Conservation (phyloP, 2,329 filamentous ascomycete genomes). For the Penicillium palitans region DNA sequence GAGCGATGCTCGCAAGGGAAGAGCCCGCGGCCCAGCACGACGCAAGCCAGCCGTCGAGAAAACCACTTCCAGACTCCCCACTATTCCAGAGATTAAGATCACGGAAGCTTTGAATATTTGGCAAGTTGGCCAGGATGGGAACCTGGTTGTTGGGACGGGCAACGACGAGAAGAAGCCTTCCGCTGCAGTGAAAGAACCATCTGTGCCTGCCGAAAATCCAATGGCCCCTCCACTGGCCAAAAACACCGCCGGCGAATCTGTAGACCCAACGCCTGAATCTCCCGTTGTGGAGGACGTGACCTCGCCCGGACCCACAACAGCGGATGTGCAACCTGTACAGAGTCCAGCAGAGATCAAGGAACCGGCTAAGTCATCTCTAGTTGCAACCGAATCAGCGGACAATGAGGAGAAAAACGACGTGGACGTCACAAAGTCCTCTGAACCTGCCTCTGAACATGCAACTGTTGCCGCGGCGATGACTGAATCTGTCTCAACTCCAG, state of each 20-base stretch:
- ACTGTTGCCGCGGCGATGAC: background rate
- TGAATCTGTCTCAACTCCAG: slow-evolving; percentile 10
- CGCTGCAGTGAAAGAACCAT: slow-evolving; percentile 7
- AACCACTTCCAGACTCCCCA: slow-evolving; percentile 42
- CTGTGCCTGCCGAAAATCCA: slow-evolving; percentile 15
- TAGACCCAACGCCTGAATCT: slow-evolving; percentile 30
- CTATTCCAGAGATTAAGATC: slow-evolving; percentile 41
- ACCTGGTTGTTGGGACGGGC: slow-evolving; percentile 32
- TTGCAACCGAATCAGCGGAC: background rate
- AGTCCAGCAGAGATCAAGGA: background rate
- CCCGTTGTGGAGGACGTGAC: slow-evolving; percentile 11
- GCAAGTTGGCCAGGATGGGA: slow-evolving; percentile 38
- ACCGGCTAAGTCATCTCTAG: background rate
- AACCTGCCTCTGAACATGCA: background rate
- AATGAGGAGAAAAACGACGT: slow-evolving; percentile 1
- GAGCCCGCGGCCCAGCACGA: slow-evolving; percentile 82
- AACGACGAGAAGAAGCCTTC: slow-evolving; percentile 18
- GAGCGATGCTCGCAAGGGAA: slow-evolving; percentile 82
- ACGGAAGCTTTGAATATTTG: slow-evolving; percentile 45
- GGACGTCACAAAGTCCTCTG: background rate
- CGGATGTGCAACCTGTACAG: slow-evolving; percentile 7
- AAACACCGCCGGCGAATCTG: slow-evolving; percentile 37
- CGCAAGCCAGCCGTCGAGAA: slow-evolving; percentile 66
- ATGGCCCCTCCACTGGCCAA: slow-evolving; percentile 36
- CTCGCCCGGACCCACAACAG: slow-evolving; percentile 1